phyloP scores from a whole-genome alignment of 2,329 filamentous ascomycete species.

The Diaporthe amygdali region DNA sequence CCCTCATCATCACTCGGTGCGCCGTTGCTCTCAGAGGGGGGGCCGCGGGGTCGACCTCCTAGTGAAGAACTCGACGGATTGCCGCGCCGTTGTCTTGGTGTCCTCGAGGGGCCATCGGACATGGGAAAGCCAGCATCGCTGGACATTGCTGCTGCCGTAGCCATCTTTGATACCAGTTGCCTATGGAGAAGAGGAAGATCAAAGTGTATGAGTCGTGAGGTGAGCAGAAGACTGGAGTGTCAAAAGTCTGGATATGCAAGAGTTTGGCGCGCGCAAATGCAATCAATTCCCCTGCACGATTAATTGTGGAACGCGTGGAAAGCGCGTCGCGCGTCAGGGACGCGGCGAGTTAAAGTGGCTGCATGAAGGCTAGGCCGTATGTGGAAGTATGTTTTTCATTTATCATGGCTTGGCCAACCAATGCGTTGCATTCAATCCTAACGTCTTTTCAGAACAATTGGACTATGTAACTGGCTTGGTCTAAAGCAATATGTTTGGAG shows the following conservation, averaged over 20 bases:
- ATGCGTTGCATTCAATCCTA: background rate
- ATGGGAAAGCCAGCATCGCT: conserved; percentile 63
- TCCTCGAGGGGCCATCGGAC: conserved; percentile 59
- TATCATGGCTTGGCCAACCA: background rate
- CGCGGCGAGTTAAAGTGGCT: conserved; percentile 20
- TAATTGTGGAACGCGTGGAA: conserved; percentile 18
- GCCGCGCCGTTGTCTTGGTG: conserved; percentile 48
- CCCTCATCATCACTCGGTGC: conserved; percentile 67
- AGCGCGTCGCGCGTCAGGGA: conserved; percentile 21
- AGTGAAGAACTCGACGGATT: conserved; percentile 56
- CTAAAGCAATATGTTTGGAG: background rate
- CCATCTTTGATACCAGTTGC: conserved; percentile 24
- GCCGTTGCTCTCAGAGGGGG: conserved; percentile 67
- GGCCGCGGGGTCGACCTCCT: conserved; percentile 56
- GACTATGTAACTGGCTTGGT: background rate
- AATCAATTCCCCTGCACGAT: background rate
- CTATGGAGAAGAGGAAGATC: background rate
- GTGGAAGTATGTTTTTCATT: conserved; percentile 17
- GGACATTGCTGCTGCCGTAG: conserved; percentile 51
- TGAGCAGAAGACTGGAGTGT: conserved; percentile 7
- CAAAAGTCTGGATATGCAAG: background rate
- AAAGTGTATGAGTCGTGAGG: background rate
- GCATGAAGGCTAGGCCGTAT: conserved; percentile 18
- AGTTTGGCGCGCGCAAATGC: conserved; percentile 14
- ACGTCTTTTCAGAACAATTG: background rate